Evolutionary conservation across 1,139 yeast species (phyloP), one percentile per base, ranked within the genome.

Genomic region (Casaregolazyma lundiana): DNA sequence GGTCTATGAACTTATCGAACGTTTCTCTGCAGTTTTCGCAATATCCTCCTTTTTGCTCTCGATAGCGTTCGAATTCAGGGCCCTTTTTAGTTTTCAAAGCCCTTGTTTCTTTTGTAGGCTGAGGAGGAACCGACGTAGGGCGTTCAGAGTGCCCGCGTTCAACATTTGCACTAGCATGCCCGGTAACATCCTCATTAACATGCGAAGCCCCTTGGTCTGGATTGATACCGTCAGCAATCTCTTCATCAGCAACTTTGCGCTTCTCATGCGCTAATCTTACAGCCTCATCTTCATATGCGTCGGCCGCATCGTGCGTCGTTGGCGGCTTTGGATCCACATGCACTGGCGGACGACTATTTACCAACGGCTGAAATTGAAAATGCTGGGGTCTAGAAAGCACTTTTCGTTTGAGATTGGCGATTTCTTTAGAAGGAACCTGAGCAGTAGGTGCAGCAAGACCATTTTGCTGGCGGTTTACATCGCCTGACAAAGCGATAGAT

Each of bases 1-100:
- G 99, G 47, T 79, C 87, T 24, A 81, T 85, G 61, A 90, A 83
- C 56, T 79, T 78, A 45, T 85, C 90, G 61, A 86, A 92, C 61
- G 84, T 84, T 54, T 84, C 87, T 29, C 94, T 76, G 65, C 99
- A 92, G 64, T 92, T 94, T 62, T 92, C 99, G 68, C 98, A 92
- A 65, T 43, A 52, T 2, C 43, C 46, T 18, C 48, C 40, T 15
- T 46, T 38, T 35, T 53, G 58, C 44, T 56, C 57, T 41, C 64
- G 63, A 41, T 43, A 22, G 17, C 35, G 36, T 32, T 45, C 42
- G 11, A 30, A 35, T 17, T 41, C 38, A 2, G 41, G 26, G 2
- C 22, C 20, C 20, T 26, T 38, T 2, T n/a, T 34, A 4, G 37
- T 43, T 8, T 22, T 22, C 3, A 35, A 19, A 19, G 38, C 22